Conservation (phyloP, 805 yeast species). For the Jamesozyma piceae region DNA sequence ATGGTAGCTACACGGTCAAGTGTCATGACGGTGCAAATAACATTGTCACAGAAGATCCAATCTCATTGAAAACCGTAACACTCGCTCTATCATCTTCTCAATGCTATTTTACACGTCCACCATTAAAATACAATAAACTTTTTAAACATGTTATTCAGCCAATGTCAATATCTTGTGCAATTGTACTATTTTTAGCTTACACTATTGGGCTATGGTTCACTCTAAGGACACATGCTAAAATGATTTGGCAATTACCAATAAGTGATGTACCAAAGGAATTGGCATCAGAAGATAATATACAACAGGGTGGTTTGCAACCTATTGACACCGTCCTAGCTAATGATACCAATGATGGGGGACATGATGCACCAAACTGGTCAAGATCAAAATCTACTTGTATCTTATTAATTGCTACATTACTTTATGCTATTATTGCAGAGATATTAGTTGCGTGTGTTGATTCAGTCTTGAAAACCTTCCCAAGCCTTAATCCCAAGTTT, state of each 20-base stretch:
- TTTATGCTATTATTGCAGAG: conserved; percentile 91
- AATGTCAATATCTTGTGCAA: conserved; percentile 69
- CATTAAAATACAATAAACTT: conserved; percentile 57
- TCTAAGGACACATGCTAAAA: conserved; percentile 88
- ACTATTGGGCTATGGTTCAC: conserved; percentile 87
- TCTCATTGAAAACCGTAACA: conserved; percentile 40
- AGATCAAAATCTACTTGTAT: conserved; percentile 74
- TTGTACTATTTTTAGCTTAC: conserved; percentile 73
- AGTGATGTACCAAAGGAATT: conserved; percentile 11
- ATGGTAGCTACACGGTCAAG: conserved; percentile 72
- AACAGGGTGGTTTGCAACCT: neutral
- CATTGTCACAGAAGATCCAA: conserved; percentile 4
- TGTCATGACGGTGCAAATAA: conserved; percentile 38
- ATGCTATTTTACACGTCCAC: conserved; percentile 73
- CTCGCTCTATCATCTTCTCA: conserved; percentile 22
- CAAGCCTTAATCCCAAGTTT: conserved; percentile 76
- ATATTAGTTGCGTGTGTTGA: conserved; percentile 89
- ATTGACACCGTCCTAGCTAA: conserved; percentile 4
- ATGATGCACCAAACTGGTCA: conserved; percentile 97
- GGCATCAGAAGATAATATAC: conserved; percentile 1
- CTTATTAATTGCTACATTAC: conserved; percentile 69
- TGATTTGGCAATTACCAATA: conserved; percentile 66
- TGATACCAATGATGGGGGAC: conserved; percentile 42
- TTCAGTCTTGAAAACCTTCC: conserved; percentile 63
- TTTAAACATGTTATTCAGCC: conserved; percentile 70